Conservation (phyloP, 2,329 filamentous ascomycete species). For the Chaetomiaceae sp. region DNA sequence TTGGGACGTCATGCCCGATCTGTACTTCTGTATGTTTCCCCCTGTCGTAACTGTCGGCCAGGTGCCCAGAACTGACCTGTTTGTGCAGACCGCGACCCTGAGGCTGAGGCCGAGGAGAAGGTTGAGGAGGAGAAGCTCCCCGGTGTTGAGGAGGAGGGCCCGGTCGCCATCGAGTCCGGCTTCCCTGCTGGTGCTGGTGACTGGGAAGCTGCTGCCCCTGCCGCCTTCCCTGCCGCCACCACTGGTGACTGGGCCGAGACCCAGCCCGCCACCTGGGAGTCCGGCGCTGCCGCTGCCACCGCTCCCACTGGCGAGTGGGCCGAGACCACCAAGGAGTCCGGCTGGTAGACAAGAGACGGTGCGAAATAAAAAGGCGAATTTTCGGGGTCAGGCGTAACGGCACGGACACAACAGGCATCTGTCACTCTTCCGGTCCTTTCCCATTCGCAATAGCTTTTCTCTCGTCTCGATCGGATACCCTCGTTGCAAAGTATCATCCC, state of each 20-base stretch:
- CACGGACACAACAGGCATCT: conserved; percentile 19
- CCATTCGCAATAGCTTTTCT: conserved; percentile 19
- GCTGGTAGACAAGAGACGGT: conserved; percentile 40
- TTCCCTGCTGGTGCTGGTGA: conserved; percentile 62
- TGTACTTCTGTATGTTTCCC: conserved; percentile 85
- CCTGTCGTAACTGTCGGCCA: background rate
- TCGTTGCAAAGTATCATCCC: conserved; percentile 25
- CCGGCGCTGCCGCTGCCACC: conserved; percentile 50
- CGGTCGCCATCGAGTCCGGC: conserved; percentile 72
- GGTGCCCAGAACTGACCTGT: conserved; percentile 20
- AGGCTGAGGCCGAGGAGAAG: conserved; percentile 99
- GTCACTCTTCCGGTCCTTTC: conserved; percentile 21
- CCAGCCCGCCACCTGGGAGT: conserved; percentile 45
- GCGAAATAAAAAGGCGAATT: conserved; percentile 23
- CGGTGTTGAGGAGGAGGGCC: conserved; percentile 77
- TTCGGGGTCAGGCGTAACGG: conserved; percentile 27
- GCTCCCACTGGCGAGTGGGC: conserved; percentile 47
- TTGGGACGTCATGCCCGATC: conserved; percentile 99
- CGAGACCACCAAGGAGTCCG: conserved; percentile 47
- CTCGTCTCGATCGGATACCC: conserved; percentile 22
- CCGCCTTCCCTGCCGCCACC: conserved; percentile 61
- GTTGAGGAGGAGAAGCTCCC: conserved; percentile 87
- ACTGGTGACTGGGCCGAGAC: conserved; percentile 54
- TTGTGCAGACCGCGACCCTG: conserved; percentile 89
- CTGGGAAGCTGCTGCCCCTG: conserved; percentile 75